These are phyloP conservation scores for Poterioochromonas sp. DNA, from an alignment of 352 stramenopile species.

Conservation along the genomic window DNA sequence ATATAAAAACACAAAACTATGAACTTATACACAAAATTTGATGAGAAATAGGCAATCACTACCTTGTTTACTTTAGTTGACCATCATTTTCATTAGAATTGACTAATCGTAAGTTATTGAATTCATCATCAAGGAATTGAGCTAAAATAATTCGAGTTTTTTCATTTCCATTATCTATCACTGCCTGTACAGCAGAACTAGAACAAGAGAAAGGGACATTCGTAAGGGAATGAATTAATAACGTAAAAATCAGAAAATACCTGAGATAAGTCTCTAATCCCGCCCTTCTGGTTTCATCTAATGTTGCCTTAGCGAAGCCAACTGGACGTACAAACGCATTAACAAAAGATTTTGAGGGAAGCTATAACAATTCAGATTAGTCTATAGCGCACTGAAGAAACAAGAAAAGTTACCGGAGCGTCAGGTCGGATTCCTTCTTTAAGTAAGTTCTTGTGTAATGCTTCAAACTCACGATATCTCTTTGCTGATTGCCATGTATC, in stretches of 20 bases:
- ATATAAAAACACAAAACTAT: too few relatives aligned
- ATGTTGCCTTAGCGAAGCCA: neutral
- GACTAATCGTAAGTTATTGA: slow-evolving; percentile 3
- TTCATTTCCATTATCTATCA: neutral
- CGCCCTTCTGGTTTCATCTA: neutral
- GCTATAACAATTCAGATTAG: neutral
- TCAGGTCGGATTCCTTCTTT: slow-evolving; percentile 27
- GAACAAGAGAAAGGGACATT: neutral
- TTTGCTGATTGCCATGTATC: slow-evolving; percentile 7
- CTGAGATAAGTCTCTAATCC: slow-evolving; percentile 8
- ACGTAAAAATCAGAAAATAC: neutral
- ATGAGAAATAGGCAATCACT: too few relatives aligned
- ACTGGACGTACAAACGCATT: slow-evolving; percentile 1
- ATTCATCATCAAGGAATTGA: slow-evolving; percentile 16
- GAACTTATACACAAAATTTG: too few relatives aligned
- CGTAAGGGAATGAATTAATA: neutral
- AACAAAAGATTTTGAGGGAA: neutral
- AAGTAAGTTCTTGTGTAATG: neutral
- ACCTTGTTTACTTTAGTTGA: too few relatives aligned
- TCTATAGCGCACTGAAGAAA: neutral
- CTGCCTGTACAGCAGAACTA: slow-evolving; percentile 15
- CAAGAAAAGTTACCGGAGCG: neutral
- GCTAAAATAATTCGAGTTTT: neutral
- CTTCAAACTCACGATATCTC: slow-evolving; percentile 26
- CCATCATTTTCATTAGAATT: too few relatives aligned